Evolutionary conservation across 164 flowering plant genomes (phyloP).

Genomic region (Berberis thunbergii): DNA sequence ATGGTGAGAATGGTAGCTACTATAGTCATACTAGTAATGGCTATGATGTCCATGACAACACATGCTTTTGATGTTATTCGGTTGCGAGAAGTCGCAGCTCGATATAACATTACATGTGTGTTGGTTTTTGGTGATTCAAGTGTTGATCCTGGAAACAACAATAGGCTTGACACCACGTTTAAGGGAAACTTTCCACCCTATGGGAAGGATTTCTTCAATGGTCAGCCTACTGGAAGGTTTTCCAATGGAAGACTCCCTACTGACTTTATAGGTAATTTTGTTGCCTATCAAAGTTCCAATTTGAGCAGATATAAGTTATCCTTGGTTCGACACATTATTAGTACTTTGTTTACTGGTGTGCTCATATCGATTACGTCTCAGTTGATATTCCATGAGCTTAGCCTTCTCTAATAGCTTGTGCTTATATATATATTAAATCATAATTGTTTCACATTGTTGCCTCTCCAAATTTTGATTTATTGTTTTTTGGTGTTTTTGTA

Average conservation of each 20-base stretch:
- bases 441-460: too few species aligned
- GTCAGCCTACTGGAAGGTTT: slow-evolving; percentile 61
- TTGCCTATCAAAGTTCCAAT: not conserved
- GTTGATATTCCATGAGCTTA: too few species aligned
- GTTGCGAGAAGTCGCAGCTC: slow-evolving; percentile 23
- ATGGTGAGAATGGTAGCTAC: not conserved
- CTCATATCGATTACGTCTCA: not conserved
- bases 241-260: slow-evolving; percentile 57
- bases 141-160: slow-evolving; percentile 80
- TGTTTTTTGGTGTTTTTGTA: slow-evolving; percentile 4
- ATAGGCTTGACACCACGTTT: slow-evolving; percentile 25
- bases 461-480: too few species aligned
- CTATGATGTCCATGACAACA: not conserved
- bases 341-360: too few species aligned
- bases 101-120: slow-evolving; percentile 29
- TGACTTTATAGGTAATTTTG: slow-evolving; percentile 47
- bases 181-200: slow-evolving; percentile 62
- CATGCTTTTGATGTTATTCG: slow-evolving; percentile 12
- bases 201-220: slow-evolving; percentile 43
- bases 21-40: not conserved
- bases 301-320: too few species aligned
- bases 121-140: slow-evolving; percentile 69
- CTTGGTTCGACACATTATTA: too few species aligned
- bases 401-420: too few species aligned
- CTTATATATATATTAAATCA: too few species aligned